Base-by-base conservation (phyloP, 148 eudicot species). In the Nepenthes mirabilis region DNA sequence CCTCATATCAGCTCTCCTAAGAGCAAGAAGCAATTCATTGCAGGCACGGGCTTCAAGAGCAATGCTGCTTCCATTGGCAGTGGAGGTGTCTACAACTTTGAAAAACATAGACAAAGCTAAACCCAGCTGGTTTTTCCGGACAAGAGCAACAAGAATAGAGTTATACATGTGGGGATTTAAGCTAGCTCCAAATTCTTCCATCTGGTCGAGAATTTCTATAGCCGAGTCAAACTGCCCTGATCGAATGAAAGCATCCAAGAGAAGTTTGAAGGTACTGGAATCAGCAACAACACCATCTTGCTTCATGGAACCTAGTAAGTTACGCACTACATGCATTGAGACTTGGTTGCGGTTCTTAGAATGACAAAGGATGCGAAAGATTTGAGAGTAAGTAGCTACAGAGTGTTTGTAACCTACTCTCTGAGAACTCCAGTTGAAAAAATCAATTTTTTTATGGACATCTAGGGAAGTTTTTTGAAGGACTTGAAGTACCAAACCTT, bases 11-110 rank as follows among this genome's bases (percentile, higher is more conserved):
- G 80, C 81, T 62, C 65, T 83, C 66, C 78, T 76, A n/a, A 90
- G 88, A n/a, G 83, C 74, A 67, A 86, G 90, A 40, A 90, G 83
- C 79, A 86, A 69, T 67, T 86, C 97, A 64, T 90, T 90, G 72
- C 91, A 90, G 48, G 85, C 78, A 70, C 70, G 7, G 43, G 84
- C 60, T 64, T 79, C 79, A 45, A 74, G 80, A 50, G 77, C 67
- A 51, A 68, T 62, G 47, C 12, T 60, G 55, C 47, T 54, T 34
- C 69, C 70, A 69, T 50, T 9, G 11, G n/a, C 70, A 63, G 34
- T 55, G 10, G 70, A 67, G 23, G 65, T 45, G 51, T 80, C 82
- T 35, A 88, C 71, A 12, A 85, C 74, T 52, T 77, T 79, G 48
- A 63, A 56, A 61, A 88, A 84, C 68, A 84, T 78, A 48, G 79